These are phyloP conservation scores for Atractiella rhizophila DNA, from an alignment of 768 basidiomycete species.

Conservation along the genomic window DNA sequence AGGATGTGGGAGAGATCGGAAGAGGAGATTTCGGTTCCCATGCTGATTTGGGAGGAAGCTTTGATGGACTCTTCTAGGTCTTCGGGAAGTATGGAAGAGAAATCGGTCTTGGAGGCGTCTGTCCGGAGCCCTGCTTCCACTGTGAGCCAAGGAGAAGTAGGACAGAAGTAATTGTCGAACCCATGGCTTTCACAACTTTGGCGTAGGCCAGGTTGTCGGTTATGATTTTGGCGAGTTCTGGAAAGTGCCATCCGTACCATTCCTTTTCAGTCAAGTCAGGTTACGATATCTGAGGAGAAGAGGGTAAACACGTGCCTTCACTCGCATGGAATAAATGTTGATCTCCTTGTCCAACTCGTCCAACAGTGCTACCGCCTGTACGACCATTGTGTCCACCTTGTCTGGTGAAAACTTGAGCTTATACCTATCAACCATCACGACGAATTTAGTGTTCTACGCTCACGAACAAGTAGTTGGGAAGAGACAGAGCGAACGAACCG, in stretches of 20 bases:
- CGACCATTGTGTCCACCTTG: slow-evolving; percentile 98
- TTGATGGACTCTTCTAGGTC: slow-evolving; percentile 87
- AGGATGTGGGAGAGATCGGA: slow-evolving; percentile 90
- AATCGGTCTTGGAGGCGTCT: slow-evolving; percentile 61
- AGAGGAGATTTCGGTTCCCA: slow-evolving; percentile 98
- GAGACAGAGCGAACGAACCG: slow-evolving; percentile 29
- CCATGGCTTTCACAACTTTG: slow-evolving; percentile 76
- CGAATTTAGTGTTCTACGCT: not conserved
- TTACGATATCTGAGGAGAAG: too few relatives aligned
- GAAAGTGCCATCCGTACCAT: slow-evolving; percentile 99
- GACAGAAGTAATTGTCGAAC: slow-evolving; percentile 16
- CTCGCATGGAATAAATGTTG: slow-evolving; percentile 97
- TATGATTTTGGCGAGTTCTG: slow-evolving; percentile 96
- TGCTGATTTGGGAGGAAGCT: slow-evolving; percentile 86
- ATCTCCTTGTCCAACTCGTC: slow-evolving; percentile 99
- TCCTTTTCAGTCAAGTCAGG: slow-evolving; percentile 39
- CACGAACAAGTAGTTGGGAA: not conserved
- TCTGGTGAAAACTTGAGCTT: slow-evolving; percentile 99
- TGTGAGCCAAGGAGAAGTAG: not conserved
- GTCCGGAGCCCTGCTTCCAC: slow-evolving; percentile 55
- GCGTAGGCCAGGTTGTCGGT: slow-evolving; percentile 92
- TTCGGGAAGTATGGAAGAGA: slow-evolving; percentile 78
- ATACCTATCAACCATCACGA: slow-evolving; percentile 34
- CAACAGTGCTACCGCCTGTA: slow-evolving; percentile 90
- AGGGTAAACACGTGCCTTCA: slow-evolving; percentile 39